Evolutionary conservation across 2,329 filamentous ascomycete genomes (phyloP).

Genomic region (Ascochyta pisi): DNA sequence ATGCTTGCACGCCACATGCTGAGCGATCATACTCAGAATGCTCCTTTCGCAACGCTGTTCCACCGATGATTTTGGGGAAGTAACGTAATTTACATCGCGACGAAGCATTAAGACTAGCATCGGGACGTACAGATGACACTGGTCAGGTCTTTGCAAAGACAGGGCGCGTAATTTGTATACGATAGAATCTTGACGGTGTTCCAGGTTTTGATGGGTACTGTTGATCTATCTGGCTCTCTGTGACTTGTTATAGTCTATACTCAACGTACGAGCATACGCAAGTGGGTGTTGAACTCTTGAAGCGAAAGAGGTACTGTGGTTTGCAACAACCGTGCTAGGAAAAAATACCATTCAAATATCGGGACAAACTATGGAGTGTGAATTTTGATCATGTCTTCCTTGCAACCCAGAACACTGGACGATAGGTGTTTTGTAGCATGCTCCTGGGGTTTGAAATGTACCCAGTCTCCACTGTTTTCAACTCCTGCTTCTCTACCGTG

Average conservation of each 20-base stretch:
- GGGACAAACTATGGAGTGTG: too few relatives aligned
- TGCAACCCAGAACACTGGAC: slow-evolving; percentile 83
- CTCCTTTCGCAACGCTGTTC: background rate
- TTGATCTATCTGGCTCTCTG: background rate
- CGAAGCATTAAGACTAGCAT: background rate
- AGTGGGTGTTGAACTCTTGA: background rate
- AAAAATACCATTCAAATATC: background rate
- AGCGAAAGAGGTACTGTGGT: background rate
- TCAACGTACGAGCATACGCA: background rate
- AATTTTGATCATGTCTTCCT: slow-evolving; percentile 62
- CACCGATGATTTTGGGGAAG: background rate
- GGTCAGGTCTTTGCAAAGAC: background rate
- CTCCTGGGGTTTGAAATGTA: slow-evolving; percentile 87
- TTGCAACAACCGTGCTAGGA: background rate
- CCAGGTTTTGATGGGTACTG: background rate
- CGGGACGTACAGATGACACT: background rate
- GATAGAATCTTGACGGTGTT: background rate
- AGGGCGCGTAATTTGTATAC: background rate
- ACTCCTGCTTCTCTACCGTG: slow-evolving; percentile 67
- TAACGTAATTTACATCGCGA: background rate
- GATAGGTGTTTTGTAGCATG: slow-evolving; percentile 85
- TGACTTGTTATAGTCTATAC: background rate
- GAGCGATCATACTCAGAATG: background rate
- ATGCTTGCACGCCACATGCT: slow-evolving; percentile 3
- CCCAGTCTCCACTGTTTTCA: slow-evolving; percentile 68